Percentiles rank a stretch among this genome's conserved stretches.
These are phyloP conservation scores for Sclerotiophoma versabilis DNA, from an alignment of 2,329 filamentous ascomycete species.

Conservation along the genomic window DNA sequence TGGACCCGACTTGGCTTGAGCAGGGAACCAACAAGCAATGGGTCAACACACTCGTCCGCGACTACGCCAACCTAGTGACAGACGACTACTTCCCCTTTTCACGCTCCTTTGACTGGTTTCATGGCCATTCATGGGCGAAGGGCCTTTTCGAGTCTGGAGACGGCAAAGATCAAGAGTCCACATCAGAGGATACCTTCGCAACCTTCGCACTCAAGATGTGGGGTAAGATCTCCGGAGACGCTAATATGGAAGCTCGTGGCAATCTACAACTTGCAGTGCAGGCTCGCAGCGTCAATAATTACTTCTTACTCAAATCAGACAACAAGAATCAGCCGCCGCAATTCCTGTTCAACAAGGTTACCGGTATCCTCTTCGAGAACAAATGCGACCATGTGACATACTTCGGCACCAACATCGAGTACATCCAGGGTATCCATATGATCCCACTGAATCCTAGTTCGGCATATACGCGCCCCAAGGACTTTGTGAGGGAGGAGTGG, in stretches of 20 bases:
- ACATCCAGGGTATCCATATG: constrained; percentile 82
- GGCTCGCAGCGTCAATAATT: constrained; percentile 74
- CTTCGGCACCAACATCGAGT: constrained; percentile 75
- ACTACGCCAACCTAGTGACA: constrained; percentile 76
- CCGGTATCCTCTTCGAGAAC: constrained; percentile 86
- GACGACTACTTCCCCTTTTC: constrained; percentile 80
- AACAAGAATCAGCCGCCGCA: constrained; percentile 77
- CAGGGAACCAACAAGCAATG: constrained; percentile 73
- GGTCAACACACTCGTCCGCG: constrained; percentile 83
- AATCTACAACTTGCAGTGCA: constrained; percentile 86
- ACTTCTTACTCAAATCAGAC: constrained; percentile 79
- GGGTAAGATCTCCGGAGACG: constrained; percentile 78
- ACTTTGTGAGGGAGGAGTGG: constrained; percentile 76
- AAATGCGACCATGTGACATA: constrained; percentile 92
- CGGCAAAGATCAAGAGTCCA: constrained; percentile 88
- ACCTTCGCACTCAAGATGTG: constrained; percentile 94
- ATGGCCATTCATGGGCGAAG: constrained; percentile 91
- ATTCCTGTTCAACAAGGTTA: constrained; percentile 83
- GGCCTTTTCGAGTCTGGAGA: constrained; percentile 76
- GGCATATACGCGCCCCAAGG: constrained; percentile 70
- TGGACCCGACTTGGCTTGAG: constrained; percentile 78
- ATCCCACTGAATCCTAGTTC: constrained; percentile 77
- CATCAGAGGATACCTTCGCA: constrained; percentile 90
- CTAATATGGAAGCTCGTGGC: constrained; percentile 78
- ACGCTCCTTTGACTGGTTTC: constrained; percentile 83